Evolutionary conservation across 164 flowering plant species (phyloP).

Genomic region (Sextonia rubra): DNA sequence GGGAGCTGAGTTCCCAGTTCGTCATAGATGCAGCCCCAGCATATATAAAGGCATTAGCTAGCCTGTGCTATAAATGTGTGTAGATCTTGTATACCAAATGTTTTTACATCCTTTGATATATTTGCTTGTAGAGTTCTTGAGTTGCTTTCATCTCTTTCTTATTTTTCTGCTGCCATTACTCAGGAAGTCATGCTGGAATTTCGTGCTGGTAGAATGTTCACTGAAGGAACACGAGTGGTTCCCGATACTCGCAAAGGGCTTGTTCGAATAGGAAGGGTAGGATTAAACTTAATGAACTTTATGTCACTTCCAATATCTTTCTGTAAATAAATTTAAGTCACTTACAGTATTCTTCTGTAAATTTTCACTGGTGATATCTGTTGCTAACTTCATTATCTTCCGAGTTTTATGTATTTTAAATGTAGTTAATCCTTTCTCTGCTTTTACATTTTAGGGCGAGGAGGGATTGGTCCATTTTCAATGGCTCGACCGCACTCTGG

Average conservation of each 20-base stretch:
- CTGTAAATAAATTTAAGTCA: background rate
- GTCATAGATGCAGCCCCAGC: background rate
- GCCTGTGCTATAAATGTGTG: background rate
- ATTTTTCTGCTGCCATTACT: constrained; percentile 5
- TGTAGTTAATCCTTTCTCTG: constrained; percentile 5
- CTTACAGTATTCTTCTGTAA: background rate
- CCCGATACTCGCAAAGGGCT: constrained; percentile 89
- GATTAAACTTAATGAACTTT: background rate
- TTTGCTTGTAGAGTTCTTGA: background rate
- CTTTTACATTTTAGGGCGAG: constrained; percentile 52
- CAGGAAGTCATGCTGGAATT: constrained; percentile 77
- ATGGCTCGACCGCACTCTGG: constrained; percentile 79
- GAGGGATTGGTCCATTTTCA: constrained; percentile 92
- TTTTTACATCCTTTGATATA: background rate
- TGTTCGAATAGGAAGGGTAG: constrained; percentile 78
- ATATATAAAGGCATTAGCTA: background rate
- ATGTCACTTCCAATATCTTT: background rate
- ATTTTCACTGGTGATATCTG: background rate
- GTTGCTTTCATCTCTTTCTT: background rate
- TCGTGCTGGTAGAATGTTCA: constrained; percentile 88
- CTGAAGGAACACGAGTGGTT: constrained; percentile 66
- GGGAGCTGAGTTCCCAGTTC: background rate
- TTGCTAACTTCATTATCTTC: background rate
- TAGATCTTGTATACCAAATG: background rate
- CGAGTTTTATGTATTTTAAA: background rate